Evolutionary conservation across 495 filamentous ascomycete species (phyloP).

Genomic region (Aspergillus hancockii): DNA sequence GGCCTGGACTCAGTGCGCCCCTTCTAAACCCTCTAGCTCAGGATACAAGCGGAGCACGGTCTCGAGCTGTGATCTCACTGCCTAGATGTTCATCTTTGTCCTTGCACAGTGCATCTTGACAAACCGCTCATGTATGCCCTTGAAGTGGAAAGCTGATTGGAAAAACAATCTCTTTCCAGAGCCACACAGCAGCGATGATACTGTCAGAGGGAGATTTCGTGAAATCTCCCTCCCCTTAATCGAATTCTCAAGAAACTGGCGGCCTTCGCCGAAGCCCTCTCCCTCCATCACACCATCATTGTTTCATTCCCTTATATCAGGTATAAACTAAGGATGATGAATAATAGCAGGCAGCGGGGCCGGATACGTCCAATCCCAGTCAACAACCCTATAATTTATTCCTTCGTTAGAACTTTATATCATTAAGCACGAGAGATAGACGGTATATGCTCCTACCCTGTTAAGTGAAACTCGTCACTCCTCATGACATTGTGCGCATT

Average conservation of each 20-base stretch:
- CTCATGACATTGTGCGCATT: constrained; percentile 24
- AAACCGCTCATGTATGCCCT: constrained; percentile 18
- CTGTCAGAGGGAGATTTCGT: background rate
- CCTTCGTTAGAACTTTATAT: constrained; percentile 3
- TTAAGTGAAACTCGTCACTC: constrained; percentile 21
- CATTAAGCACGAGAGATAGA: background rate
- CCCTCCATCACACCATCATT: background rate
- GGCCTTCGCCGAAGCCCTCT: background rate
- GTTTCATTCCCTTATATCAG: background rate
- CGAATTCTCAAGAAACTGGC: background rate
- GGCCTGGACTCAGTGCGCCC: constrained; percentile 7
- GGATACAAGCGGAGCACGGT: constrained; percentile 22
- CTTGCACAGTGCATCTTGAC: constrained; percentile 17
- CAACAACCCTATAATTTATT: constrained; percentile 19
- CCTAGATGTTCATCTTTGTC: constrained; percentile 19
- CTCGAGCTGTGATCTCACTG: constrained; percentile 17
- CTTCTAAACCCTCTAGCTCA: constrained; percentile 13
- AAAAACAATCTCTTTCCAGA: background rate
- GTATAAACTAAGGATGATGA: background rate
- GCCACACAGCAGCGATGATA: background rate
- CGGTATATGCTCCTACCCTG: constrained; percentile 23
- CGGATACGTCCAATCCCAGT: constrained; percentile 13
- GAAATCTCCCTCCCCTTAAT: background rate
- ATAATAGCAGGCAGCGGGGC: background rate
- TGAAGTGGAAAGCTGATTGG: constrained; percentile 12